phyloP scores from a whole-genome alignment of 176 grass and related monocot genomes.

The Lolium multiflorum region DNA sequence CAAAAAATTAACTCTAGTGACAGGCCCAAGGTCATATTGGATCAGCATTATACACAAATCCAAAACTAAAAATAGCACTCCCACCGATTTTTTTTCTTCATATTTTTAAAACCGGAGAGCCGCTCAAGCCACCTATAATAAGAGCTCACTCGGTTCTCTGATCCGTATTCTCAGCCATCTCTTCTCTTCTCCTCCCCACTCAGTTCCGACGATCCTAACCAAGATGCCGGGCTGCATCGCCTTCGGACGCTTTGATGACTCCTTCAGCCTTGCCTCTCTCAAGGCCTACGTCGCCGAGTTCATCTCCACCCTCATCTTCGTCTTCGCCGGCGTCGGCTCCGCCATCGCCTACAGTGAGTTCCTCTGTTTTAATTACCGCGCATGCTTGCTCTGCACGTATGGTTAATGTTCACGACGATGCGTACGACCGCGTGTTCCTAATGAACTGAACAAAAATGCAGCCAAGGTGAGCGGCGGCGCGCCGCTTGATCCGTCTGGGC shows the following conservation, averaged over 20 bases:
- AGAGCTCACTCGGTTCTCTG: neutral
- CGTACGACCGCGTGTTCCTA: neutral
- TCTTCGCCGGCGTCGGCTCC: conserved; percentile 80
- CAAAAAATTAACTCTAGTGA: neutral
- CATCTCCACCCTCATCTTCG: conserved; percentile 79
- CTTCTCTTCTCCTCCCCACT: neutral
- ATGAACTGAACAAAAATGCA: conserved; percentile 14
- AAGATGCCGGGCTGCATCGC: conserved; percentile 54
- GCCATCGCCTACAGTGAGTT: conserved; percentile 79
- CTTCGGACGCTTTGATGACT: conserved; percentile 75
- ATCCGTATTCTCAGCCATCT: conserved; percentile 40
- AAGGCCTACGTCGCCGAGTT: conserved; percentile 81
- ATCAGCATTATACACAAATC: neutral
- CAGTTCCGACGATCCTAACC: neutral
- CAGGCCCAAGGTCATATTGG: neutral
- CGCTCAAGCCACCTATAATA: conserved; percentile 39
- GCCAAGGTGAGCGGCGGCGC: conserved; percentile 59
- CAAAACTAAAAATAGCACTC: neutral
- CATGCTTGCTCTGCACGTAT: neutral
- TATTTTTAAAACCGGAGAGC: neutral
- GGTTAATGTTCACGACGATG: neutral
- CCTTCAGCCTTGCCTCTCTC: conserved; percentile 63
- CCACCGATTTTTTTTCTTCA: too few relatives aligned
- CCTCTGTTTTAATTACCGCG: neutral
- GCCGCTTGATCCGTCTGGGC: conserved; percentile 61